phyloP scores from a whole-genome alignment of 2,329 filamentous ascomycete genomes.

The Curvularia hawaiiensis region DNA sequence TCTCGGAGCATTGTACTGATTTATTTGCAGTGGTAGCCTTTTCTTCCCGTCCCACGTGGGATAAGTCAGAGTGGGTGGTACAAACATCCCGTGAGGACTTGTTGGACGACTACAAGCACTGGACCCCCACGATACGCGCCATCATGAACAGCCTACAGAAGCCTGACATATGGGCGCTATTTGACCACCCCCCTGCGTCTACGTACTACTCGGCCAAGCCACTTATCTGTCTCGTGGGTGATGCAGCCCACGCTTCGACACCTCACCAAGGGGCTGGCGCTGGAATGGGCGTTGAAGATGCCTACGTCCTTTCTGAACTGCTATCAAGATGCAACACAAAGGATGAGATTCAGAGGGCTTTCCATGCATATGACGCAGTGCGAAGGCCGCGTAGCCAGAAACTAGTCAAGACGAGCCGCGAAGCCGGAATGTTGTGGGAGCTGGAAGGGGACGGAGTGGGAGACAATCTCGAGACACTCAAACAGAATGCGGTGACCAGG shows the following conservation, averaged over 20 bases:
- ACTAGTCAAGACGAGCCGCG: conserved; percentile 48
- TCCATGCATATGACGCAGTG: conserved; percentile 47
- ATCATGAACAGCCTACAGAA: conserved; percentile 50
- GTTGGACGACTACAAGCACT: conserved; percentile 33
- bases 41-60: conserved; percentile 28
- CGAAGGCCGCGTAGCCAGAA: conserved; percentile 48
- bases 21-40: conserved; percentile 32
- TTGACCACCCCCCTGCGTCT: conserved; percentile 52
- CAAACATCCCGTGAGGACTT: conserved; percentile 34
- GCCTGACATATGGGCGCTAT: conserved; percentile 55
- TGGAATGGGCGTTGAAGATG: conserved; percentile 62
- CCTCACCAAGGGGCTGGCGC: conserved; percentile 59
- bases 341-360: conserved; percentile 37
- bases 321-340: conserved; percentile 31
- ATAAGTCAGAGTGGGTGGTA: conserved; percentile 32
- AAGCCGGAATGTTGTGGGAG: conserved; percentile 50
- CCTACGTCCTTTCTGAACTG: conserved; percentile 51
- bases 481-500: conserved; percentile 34
- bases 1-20: neutral
- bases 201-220: conserved; percentile 45
- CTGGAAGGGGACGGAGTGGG: conserved; percentile 37
- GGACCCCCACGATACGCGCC: conserved; percentile 23
- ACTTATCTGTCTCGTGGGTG: conserved; percentile 56
- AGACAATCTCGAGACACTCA: conserved; percentile 44
- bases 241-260: conserved; percentile 33